Evolutionary conservation across 1,139 yeast species (phyloP).

Genomic region (Blastobotrys indianensis): DNA sequence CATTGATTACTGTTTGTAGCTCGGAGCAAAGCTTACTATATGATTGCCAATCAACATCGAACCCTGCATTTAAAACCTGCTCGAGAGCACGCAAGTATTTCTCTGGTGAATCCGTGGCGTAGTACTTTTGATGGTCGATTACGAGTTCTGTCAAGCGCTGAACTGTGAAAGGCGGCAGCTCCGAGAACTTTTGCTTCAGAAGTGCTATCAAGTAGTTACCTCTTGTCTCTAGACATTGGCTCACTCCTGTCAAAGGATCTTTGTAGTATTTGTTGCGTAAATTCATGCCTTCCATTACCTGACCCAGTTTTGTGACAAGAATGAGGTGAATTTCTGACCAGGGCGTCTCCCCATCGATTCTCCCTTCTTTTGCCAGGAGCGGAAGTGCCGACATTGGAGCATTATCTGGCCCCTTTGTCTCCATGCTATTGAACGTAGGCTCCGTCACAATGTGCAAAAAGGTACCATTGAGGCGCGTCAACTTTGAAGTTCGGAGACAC

Average conservation of each 20-base stretch:
- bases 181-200: conserved; percentile 31
- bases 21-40: neutral
- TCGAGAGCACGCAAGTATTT: conserved; percentile 38
- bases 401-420: too few species aligned
- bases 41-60: neutral
- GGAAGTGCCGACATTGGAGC: too few species aligned
- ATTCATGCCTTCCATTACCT: conserved; percentile 26
- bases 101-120: conserved; percentile 31
- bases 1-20: conserved; percentile 4
- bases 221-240: conserved; percentile 23
- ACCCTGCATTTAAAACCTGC: conserved; percentile 30
- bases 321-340: too few species aligned
- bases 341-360: too few species aligned
- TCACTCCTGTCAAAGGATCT: conserved; percentile 26
- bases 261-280: neutral
- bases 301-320: too few species aligned
- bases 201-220: conserved; percentile 22
- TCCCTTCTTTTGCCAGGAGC: too few species aligned
- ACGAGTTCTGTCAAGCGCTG: conserved; percentile 52
- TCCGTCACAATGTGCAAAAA: too few species aligned
- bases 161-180: conserved; percentile 54
- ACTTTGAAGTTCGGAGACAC: too few species aligned
- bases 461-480: too few species aligned
- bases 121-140: conserved; percentile 38
- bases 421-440: too few species aligned